phyloP scores from a whole-genome alignment of 345 rosid genomes.

The Boechera divaricarpa region DNA sequence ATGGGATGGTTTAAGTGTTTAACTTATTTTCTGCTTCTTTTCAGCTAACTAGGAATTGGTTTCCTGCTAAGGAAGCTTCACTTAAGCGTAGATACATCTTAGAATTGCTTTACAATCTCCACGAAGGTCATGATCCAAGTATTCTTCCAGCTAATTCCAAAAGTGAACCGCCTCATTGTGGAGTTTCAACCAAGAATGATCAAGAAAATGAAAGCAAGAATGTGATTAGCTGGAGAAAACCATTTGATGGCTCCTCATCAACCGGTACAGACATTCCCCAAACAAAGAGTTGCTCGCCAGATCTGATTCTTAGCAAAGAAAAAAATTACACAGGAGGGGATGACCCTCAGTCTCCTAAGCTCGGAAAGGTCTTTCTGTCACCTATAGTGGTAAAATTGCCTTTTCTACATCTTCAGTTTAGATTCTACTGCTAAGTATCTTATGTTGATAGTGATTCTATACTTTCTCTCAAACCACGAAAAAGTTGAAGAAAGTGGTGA shows the following conservation, averaged over 20 bases:
- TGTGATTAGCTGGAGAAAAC: slow-evolving; percentile 42
- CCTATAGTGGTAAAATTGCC: slow-evolving; percentile 55
- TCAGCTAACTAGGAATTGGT: slow-evolving; percentile 87
- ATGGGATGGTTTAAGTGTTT: not conserved
- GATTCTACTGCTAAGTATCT: not conserved
- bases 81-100: slow-evolving; percentile 71
- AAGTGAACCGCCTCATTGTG: slow-evolving; percentile 44
- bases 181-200: slow-evolving; percentile 41
- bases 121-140: slow-evolving; percentile 52
- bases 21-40: slow-evolving; percentile 13
- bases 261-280: slow-evolving; percentile 15
- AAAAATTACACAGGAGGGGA: slow-evolving; percentile 32
- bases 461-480: slow-evolving; percentile 51
- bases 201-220: slow-evolving; percentile 49
- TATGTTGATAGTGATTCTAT: slow-evolving; percentile 8
- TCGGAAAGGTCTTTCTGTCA: slow-evolving; percentile 44
- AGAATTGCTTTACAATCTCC: slow-evolving; percentile 67
- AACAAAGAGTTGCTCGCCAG: slow-evolving; percentile 46
- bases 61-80: slow-evolving; percentile 83
- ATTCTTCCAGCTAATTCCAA: slow-evolving; percentile 46
- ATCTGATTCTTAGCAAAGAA: slow-evolving; percentile 50
- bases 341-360: slow-evolving; percentile 38
- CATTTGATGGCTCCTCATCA: slow-evolving; percentile 47
- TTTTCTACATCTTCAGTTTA: slow-evolving; percentile 10
- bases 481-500: slow-evolving; percentile 54